Conservation (phyloP, 495 filamentous ascomycete species). For the Hypoxylon cercidicola region DNA sequence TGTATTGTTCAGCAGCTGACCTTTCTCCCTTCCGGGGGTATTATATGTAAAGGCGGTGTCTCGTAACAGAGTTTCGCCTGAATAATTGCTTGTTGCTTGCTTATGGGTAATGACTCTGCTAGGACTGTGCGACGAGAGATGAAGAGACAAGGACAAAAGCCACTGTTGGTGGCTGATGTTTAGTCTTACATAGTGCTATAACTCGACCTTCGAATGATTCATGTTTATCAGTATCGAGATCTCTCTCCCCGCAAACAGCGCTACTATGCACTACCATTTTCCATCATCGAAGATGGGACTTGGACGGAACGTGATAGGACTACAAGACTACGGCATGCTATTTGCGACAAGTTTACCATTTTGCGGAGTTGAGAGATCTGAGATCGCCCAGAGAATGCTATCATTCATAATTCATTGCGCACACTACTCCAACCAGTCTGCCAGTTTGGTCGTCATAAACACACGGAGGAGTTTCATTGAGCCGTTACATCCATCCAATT, state of each 20-base stretch:
- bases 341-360: slow-evolving; percentile 17
- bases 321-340: neutral
- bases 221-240: slow-evolving; percentile 12
- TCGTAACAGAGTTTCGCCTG: slow-evolving; percentile 19
- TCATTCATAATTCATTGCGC: slow-evolving; percentile 24
- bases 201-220: neutral
- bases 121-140: slow-evolving; percentile 1
- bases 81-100: slow-evolving; percentile 23
- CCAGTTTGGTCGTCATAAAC: slow-evolving; percentile 8
- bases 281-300: slow-evolving; percentile 6
- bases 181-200: slow-evolving; percentile 1
- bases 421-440: slow-evolving; percentile 6
- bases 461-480: slow-evolving; percentile 17
- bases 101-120: slow-evolving; percentile 19
- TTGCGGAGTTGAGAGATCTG: slow-evolving; percentile 25
- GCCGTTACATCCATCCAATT: slow-evolving; percentile 5
- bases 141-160: no score
- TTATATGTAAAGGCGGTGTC: slow-evolving; percentile 3
- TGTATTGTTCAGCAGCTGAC: neutral
- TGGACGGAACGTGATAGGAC: slow-evolving; percentile 1
- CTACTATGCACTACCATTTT: neutral
- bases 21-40: neutral
- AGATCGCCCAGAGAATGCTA: slow-evolving; percentile 28
- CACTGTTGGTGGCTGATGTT: slow-evolving; percentile 1
- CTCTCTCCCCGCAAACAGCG: neutral